Percentiles rank a stretch among this genome's conserved stretches.
phyloP scores from a whole-genome alignment of 306 rosid genomes.

The Bauhinia variegata region DNA sequence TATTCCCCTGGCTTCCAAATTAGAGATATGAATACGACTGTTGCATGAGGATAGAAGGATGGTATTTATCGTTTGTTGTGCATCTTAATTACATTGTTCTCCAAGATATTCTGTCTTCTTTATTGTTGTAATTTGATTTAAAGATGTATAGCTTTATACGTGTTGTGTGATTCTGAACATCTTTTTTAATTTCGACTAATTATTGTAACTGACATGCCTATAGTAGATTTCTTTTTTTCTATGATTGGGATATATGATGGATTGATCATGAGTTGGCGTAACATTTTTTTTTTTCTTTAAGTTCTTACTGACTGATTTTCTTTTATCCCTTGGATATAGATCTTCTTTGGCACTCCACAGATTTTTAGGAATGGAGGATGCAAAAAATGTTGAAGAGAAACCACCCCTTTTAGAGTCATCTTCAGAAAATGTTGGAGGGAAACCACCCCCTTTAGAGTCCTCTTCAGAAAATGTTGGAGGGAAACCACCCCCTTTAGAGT shows the following conservation, averaged over 20 bases:
- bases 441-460: slow-evolving; percentile 38
- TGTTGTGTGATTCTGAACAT: not conserved
- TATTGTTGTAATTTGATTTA: slow-evolving; percentile 11
- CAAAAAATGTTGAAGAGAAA: slow-evolving; percentile 47
- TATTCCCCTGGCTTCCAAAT: too few species aligned
- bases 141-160: not conserved
- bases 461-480: slow-evolving; percentile 32
- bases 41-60: slow-evolving; percentile 2
- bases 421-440: slow-evolving; percentile 46
- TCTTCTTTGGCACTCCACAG: slow-evolving; percentile 35
- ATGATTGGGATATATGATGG: too few species aligned
- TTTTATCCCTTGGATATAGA: slow-evolving; percentile 38
- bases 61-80: slow-evolving; percentile 6
- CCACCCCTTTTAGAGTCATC: slow-evolving; percentile 25
- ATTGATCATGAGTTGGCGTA: not conserved
- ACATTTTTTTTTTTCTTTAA: slow-evolving; percentile 4
- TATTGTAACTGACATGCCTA: slow-evolving; percentile 17
- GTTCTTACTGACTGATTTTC: slow-evolving; percentile 31
- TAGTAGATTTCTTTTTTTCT: not conserved
- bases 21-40: not conserved
- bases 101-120: not conserved
- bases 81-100: slow-evolving; percentile 17
- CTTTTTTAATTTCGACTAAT: slow-evolving; percentile 11
- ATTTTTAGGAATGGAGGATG: slow-evolving; percentile 65
- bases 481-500: slow-evolving; percentile 20